Evolutionary conservation across 345 rosid species (phyloP).

Genomic region (Arabis alpina): DNA sequence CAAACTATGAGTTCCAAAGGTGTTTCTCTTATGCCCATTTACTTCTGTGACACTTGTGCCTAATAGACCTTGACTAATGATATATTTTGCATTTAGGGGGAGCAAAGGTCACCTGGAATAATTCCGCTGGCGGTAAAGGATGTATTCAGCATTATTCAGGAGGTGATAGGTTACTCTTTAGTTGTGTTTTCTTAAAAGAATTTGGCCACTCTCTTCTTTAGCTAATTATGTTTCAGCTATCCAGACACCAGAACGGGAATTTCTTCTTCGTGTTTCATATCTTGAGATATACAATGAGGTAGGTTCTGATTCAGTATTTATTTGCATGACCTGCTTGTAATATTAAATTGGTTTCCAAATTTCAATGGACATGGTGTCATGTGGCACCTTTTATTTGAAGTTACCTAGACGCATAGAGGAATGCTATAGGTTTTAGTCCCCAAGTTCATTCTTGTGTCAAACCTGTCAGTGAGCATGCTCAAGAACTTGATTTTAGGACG

Average conservation of each 20-base stretch:
- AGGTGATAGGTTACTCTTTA: constrained; percentile 56
- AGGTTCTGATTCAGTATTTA: constrained; percentile 9
- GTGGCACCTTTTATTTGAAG: constrained; percentile 13
- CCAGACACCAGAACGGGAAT: constrained; percentile 90
- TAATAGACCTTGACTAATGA: constrained; percentile 29
- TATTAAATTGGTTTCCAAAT: background rate
- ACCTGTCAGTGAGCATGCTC: constrained; percentile 18
- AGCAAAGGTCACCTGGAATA: constrained; percentile 95
- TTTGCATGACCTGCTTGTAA: constrained; percentile 13
- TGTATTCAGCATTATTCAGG: constrained; percentile 94
- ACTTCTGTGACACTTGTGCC: constrained; percentile 17
- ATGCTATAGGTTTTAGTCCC: constrained; percentile 26
- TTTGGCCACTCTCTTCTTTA: constrained; percentile 27
- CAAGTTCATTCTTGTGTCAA: background rate
- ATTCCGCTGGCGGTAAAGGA: constrained; percentile 94
- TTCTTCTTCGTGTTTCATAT: constrained; percentile 97
- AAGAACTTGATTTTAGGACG: background rate
- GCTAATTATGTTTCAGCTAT: constrained; percentile 47
- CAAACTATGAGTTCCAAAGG: background rate
- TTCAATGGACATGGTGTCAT: background rate
- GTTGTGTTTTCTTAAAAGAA: constrained; percentile 14
- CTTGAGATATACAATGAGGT: constrained; percentile 98
- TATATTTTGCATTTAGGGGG: constrained; percentile 63
- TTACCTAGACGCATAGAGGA: constrained; percentile 28
- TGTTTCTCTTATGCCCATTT: constrained; percentile 13